phyloP scores from a whole-genome alignment of 441 rosid species.

The Jatropha podagrica region DNA sequence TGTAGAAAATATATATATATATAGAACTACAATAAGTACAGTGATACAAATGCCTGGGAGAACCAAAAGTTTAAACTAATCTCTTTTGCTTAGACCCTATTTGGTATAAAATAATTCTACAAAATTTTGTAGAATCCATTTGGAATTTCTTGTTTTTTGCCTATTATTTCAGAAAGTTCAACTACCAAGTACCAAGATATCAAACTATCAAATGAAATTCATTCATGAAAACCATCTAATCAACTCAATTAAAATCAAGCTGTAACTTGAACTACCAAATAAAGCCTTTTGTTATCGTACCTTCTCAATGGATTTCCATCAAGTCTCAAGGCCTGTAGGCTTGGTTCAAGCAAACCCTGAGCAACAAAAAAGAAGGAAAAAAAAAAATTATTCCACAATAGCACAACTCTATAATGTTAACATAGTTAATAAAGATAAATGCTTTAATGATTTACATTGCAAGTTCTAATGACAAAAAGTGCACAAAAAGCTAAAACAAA shows the following conservation, averaged over 20 bases:
- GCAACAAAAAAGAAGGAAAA: background rate
- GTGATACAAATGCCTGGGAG: too few relatives aligned
- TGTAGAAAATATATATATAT: slow-evolving; percentile 27
- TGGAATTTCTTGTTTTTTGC: too few relatives aligned
- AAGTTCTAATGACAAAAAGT: background rate
- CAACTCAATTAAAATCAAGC: background rate
- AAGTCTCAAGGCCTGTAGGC: slow-evolving; percentile 72
- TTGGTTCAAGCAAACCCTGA: slow-evolving; percentile 86
- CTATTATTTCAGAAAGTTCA: background rate
- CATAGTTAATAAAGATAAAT: background rate
- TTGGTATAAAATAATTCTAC: too few relatives aligned
- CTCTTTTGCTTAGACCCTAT: too few relatives aligned
- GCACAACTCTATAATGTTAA: slow-evolving; percentile 10
- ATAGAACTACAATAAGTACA: background rate
- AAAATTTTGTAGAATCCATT: too few relatives aligned
- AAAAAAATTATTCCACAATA: background rate
- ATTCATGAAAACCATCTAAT: background rate
- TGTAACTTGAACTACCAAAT: background rate
- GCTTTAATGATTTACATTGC: background rate
- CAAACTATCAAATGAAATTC: background rate
- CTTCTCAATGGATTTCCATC: slow-evolving; percentile 93
- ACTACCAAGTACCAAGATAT: background rate
- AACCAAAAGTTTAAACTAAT: background rate
- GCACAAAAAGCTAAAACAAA: background rate
- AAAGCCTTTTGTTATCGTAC: slow-evolving; percentile 30